Conservation (phyloP, 495 filamentous ascomycete species). For the Penicillium samsonianum region DNA sequence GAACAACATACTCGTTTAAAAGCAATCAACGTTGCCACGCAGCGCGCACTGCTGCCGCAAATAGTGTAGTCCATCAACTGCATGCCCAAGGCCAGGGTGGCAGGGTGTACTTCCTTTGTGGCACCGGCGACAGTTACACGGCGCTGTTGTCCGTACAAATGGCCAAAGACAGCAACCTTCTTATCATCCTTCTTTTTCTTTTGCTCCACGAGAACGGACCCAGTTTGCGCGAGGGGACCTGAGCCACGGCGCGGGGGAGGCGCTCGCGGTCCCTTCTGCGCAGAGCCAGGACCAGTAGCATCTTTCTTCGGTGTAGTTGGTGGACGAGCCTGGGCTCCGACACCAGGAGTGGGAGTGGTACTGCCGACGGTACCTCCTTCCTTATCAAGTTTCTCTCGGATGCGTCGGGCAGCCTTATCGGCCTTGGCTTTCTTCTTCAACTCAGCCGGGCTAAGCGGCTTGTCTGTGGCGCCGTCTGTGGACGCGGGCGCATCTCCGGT, state of each 20-base stretch:
- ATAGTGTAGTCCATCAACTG: constrained; percentile 89
- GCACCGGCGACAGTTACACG: constrained; percentile 72
- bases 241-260: constrained; percentile 35
- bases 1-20: constrained; percentile 74
- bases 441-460: constrained; percentile 64
- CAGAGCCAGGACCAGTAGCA: constrained; percentile 25
- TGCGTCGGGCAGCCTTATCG: constrained; percentile 74
- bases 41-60: constrained; percentile 85
- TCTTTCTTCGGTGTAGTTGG: constrained; percentile 51
- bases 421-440: constrained; percentile 77
- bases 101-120: constrained; percentile 86
- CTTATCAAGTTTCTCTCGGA: constrained; percentile 55
- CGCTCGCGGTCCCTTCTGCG: constrained; percentile 45
- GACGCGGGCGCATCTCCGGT: constrained; percentile 25
- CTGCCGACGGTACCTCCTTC: constrained; percentile 34
- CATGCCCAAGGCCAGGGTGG: constrained; percentile 79
- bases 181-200: constrained; percentile 64
- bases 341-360: constrained; percentile 25
- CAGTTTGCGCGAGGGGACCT: constrained; percentile 43
- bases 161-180: constrained; percentile 77
- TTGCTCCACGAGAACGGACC: constrained; percentile 26
- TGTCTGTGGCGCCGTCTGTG: constrained; percentile 25
- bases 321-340: constrained; percentile 23
- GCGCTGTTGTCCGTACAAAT: constrained; percentile 74
- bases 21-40: constrained; percentile 81